Evolutionary conservation across 495 filamentous ascomycete genomes (phyloP).

Genomic region (Lasiosphaeris hirsuta): DNA sequence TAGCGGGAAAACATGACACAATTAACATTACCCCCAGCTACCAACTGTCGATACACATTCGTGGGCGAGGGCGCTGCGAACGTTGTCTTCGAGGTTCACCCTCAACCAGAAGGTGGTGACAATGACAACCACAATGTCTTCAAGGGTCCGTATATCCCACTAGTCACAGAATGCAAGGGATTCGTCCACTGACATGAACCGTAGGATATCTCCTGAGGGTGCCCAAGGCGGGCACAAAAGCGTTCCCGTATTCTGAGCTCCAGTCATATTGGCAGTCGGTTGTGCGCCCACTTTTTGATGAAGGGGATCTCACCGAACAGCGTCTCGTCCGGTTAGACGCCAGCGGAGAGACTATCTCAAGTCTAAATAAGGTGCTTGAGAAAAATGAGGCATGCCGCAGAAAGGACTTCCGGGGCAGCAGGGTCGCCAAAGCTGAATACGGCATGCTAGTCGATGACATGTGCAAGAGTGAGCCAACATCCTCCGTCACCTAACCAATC

Average conservation of each 20-base stretch:
- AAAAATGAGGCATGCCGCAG: conserved; percentile 36
- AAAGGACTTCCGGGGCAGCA: conserved; percentile 53
- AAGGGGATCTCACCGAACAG: conserved; percentile 58
- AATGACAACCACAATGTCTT: not conserved
- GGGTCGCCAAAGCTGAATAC: conserved; percentile 57
- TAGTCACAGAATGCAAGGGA: not conserved
- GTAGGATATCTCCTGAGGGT: conserved; percentile 61
- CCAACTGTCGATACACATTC: conserved; percentile 27
- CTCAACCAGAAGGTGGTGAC: conserved; percentile 3
- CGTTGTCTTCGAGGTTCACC: conserved; percentile 56
- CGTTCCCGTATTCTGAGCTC: conserved; percentile 53
- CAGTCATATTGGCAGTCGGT: conserved; percentile 54
- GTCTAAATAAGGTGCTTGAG: conserved; percentile 52
- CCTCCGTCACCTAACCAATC: not conserved
- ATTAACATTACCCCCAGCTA: not conserved
- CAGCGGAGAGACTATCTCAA: conserved; percentile 17
- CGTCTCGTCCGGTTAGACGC: conserved; percentile 45
- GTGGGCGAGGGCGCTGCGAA: conserved; percentile 68
- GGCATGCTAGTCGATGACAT: conserved; percentile 81
- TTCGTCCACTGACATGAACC: not conserved
- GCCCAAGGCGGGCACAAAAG: conserved; percentile 58
- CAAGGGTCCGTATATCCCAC: not conserved
- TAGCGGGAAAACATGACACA: not conserved
- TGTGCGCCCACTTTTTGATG: conserved; percentile 56
- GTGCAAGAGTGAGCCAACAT: conserved; percentile 40